Conservation (phyloP, 1,284 basidiomycete genomes). For the Tilletia setariae region DNA sequence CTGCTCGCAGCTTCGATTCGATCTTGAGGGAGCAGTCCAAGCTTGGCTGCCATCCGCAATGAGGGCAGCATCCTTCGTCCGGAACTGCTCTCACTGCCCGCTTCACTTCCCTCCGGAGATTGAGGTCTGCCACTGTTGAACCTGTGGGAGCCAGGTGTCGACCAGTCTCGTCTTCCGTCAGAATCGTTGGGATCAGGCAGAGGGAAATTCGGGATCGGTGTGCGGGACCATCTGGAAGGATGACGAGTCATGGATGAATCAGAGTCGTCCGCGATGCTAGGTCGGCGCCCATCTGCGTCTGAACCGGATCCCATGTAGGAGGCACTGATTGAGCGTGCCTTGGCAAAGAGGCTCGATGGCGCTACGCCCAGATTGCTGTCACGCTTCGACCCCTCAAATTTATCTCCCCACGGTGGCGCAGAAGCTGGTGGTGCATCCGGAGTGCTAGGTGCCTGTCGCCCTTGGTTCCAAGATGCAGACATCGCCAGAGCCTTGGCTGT, state of each 20-base stretch:
- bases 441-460: conserved; percentile 26
- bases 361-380: conserved; percentile 9
- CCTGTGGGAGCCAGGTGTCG: conserved; percentile 15
- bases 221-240: conserved; percentile 37
- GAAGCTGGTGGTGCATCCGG: conserved; percentile 20
- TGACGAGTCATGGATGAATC: conserved; percentile 30
- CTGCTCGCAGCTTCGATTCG: conserved; percentile 23
- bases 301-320: conserved; percentile 11
- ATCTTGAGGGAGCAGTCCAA: conserved; percentile 30
- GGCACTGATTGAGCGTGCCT: conserved; percentile 21
- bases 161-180: conserved; percentile 26
- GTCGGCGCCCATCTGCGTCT: not conserved
- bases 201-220: conserved; percentile 43
- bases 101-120: conserved; percentile 27
- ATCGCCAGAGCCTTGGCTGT: conserved; percentile 45
- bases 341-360: conserved; percentile 27
- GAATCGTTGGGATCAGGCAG: conserved; percentile 33
- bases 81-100: conserved; percentile 25
- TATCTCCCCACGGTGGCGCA: conserved; percentile 14
- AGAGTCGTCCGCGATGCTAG: not conserved
- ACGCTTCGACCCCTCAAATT: not conserved
- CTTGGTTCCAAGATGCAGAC: conserved; percentile 30
- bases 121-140: conserved; percentile 18
- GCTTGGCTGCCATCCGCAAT: conserved; percentile 32
- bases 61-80: conserved; percentile 30